Percentiles rank a stretch among this genome's conserved stretches.
Conservation (phyloP, 169 alveolate species). For the Plasmodium sp. region DNA sequence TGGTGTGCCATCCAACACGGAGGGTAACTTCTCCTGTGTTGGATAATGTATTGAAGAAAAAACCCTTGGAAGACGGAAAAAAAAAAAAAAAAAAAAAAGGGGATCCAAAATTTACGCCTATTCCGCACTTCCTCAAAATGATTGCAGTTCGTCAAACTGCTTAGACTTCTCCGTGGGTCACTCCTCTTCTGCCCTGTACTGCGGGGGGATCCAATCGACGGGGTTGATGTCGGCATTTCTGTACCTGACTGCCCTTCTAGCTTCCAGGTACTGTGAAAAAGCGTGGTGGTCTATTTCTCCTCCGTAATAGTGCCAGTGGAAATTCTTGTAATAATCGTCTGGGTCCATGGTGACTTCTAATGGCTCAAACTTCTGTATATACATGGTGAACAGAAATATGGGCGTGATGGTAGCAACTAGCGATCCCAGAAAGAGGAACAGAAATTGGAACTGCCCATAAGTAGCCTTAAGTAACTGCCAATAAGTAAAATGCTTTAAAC, state of each 20-base stretch:
- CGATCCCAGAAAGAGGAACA: slow-evolving; percentile 67
- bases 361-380: slow-evolving; percentile 83
- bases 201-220: slow-evolving; percentile 89
- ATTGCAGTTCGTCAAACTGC: neutral
- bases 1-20: neutral
- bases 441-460: slow-evolving; percentile 79
- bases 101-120: neutral
- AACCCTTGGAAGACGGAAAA: neutral
- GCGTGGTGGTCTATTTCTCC: slow-evolving; percentile 90
- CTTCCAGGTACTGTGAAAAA: slow-evolving; percentile 88
- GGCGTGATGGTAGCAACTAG: slow-evolving; percentile 58
- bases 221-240: slow-evolving; percentile 87
- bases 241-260: slow-evolving; percentile 89
- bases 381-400: slow-evolving; percentile 75
- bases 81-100: neutral
- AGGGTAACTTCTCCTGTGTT: neutral
- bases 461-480: slow-evolving; percentile 72
- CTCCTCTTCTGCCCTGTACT: slow-evolving; percentile 82
- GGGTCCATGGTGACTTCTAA: slow-evolving; percentile 81
- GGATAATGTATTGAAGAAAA: neutral
- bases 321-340: slow-evolving; percentile 84
- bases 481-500: slow-evolving; percentile 65
- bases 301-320: slow-evolving; percentile 88
- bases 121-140: neutral
- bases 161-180: neutral